Evolutionary conservation across 2,329 filamentous ascomycete species (phyloP).

Genomic region (Nemania sp.): DNA sequence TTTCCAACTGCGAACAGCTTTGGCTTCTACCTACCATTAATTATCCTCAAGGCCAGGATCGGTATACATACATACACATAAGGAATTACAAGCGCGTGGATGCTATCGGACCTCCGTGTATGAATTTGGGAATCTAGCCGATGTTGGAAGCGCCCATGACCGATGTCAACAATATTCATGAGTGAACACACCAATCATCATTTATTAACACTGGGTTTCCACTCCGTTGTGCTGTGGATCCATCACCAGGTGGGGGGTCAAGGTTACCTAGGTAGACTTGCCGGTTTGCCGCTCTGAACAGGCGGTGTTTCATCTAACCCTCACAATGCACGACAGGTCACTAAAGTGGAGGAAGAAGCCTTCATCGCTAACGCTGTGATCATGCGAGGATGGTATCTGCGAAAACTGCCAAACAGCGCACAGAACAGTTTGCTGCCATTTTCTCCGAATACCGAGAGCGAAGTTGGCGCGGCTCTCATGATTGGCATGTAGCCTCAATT

Average conservation of each 20-base stretch:
- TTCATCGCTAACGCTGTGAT: constrained; percentile 1
- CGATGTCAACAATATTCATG: constrained; percentile 9
- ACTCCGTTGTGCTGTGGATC: constrained; percentile 24
- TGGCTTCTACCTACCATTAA: background rate
- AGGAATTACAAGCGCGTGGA: background rate
- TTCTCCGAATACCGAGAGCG: constrained; percentile 7
- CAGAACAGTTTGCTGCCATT: background rate
- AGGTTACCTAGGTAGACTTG: constrained; percentile 30
- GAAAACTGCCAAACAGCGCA: constrained; percentile 14
- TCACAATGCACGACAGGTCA: constrained; percentile 34
- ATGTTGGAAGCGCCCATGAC: constrained; percentile 5
- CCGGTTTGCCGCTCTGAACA: constrained; percentile 33
- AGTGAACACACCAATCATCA: background rate
- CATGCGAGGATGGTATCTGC: constrained; percentile 24
- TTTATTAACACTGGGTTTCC: constrained; percentile 14
- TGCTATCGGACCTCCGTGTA: background rate
- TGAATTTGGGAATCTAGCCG: constrained; percentile 4
- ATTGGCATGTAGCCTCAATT: constrained; percentile 36
- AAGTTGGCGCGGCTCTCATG: constrained; percentile 17
- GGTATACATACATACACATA: constrained; percentile 7
- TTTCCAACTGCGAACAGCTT: background rate
- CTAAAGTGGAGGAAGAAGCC: constrained; percentile 36
- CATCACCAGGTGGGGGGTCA: constrained; percentile 29
- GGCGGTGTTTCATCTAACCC: constrained; percentile 43
- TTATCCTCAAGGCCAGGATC: background rate